Percentiles rank a stretch among this genome's conserved stretches.
Conservation (phyloP, 805 yeast genomes). For the Saccharomycopsis selenospora region DNA sequence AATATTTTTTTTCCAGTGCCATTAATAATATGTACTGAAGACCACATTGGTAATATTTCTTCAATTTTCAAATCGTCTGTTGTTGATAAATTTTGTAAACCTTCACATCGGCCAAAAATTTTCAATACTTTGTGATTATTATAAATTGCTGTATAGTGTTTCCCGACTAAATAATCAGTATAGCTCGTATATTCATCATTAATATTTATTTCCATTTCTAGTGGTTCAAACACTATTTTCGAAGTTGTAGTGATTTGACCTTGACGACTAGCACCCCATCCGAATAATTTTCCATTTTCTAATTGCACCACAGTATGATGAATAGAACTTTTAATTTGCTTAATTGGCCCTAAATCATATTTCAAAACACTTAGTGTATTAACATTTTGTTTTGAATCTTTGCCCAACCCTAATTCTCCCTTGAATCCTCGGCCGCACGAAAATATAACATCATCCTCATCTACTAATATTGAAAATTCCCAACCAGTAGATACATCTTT, state of each 20-base stretch:
- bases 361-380: slow-evolving; percentile 12
- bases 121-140: not conserved
- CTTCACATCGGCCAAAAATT: not conserved
- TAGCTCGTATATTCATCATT: no score
- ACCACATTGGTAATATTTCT: slow-evolving; percentile 61
- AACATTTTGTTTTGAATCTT: slow-evolving; percentile 3
- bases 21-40: slow-evolving; percentile 51
- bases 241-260: slow-evolving; percentile 39
- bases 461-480: slow-evolving; percentile 59
- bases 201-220: slow-evolving; percentile 4
- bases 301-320: slow-evolving; percentile 37
- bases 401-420: slow-evolving; percentile 67
- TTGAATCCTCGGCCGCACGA: slow-evolving; percentile 57
- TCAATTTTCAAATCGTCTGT: slow-evolving; percentile 10
- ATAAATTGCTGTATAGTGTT: not conserved
- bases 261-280: slow-evolving; percentile 65
- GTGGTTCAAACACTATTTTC: slow-evolving; percentile 15
- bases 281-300: slow-evolving; percentile 39
- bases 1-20: slow-evolving; percentile 24
- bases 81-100: not conserved
- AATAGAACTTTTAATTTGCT: slow-evolving; percentile 33
- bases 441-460: slow-evolving; percentile 34
- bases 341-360: slow-evolving; percentile 17
- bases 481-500: slow-evolving; percentile 63
- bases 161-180: not conserved